Evolutionary conservation across 495 filamentous ascomycete species (phyloP).

Genomic region (Immersiella caudata): DNA sequence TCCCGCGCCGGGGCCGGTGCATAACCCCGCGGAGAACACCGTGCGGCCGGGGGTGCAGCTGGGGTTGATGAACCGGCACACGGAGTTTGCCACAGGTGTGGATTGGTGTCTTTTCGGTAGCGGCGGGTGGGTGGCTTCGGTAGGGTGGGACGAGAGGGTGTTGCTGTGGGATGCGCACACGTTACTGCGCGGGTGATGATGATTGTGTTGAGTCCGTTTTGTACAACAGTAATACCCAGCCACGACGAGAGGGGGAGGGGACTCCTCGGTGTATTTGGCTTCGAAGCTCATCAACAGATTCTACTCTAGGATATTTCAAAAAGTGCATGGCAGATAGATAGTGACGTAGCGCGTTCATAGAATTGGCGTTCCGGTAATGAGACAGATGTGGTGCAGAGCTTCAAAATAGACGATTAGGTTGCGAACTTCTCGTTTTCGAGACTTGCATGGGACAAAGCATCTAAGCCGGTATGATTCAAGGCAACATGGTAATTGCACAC

Average conservation of each 20-base stretch:
- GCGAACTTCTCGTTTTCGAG: too few species aligned
- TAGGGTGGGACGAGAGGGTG: constrained; percentile 89
- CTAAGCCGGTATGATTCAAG: too few species aligned
- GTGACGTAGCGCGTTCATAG: not conserved
- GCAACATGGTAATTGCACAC: too few species aligned
- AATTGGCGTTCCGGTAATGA: not conserved
- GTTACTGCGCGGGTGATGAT: constrained; percentile 26
- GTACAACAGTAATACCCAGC: not conserved
- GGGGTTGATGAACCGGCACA: constrained; percentile 87
- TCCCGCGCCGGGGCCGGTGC: constrained; percentile 19
- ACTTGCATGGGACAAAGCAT: too few species aligned
- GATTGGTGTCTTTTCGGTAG: constrained; percentile 97
- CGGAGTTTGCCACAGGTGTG: constrained; percentile 95
- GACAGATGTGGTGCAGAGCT: not conserved
- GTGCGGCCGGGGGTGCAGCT: constrained; percentile 65
- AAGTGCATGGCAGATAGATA: not conserved
- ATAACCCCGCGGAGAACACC: constrained; percentile 21
- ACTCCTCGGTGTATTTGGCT: not conserved
- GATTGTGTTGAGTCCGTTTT: not conserved
- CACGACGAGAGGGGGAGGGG: not conserved
- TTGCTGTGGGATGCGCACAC: constrained; percentile 84
- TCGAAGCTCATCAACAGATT: not conserved
- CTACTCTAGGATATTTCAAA: too few species aligned
- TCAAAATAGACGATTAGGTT: too few species aligned
- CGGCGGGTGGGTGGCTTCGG: constrained; percentile 93